Conservation (phyloP, 83 land plant genomes). For the Diphasiastrum complanatum region DNA sequence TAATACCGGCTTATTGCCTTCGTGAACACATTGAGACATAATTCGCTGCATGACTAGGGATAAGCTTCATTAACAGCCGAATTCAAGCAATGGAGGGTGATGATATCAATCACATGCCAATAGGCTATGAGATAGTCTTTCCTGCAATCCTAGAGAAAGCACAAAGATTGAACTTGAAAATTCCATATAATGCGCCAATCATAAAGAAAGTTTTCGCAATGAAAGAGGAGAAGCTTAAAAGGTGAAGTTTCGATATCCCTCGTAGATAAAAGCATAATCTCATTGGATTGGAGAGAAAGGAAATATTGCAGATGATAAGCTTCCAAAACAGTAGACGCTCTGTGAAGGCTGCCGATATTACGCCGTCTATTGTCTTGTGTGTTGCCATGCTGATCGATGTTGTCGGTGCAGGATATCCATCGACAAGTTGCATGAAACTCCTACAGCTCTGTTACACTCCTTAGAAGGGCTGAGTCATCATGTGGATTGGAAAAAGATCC, state of each 20-base stretch:
- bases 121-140: conserved; percentile 34
- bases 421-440: conserved; percentile 27
- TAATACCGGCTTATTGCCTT: background rate
- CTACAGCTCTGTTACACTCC: conserved; percentile 32
- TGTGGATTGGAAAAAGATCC: conserved; percentile 32
- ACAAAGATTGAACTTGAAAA: conserved; percentile 12
- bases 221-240: conserved; percentile 24
- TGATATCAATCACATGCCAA: background rate
- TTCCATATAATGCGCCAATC: conserved; percentile 29
- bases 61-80: conserved; percentile 7
- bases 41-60: conserved; percentile 15
- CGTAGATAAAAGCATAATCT: too few species aligned
- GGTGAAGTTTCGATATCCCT: conserved; percentile 5
- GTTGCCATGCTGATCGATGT: too few species aligned
- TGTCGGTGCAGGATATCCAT: conserved; percentile 30
- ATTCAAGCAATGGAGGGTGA: conserved; percentile 8
- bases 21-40: background rate
- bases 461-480: conserved; percentile 36
- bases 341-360: too few species aligned
- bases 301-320: too few species aligned
- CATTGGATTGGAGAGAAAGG: too few species aligned
- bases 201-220: conserved; percentile 10
- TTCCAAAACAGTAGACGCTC: too few species aligned
- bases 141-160: conserved; percentile 38
- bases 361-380: background rate